Conservation (phyloP, 2,329 filamentous ascomycete species). For the Albifimbria verrucaria region DNA sequence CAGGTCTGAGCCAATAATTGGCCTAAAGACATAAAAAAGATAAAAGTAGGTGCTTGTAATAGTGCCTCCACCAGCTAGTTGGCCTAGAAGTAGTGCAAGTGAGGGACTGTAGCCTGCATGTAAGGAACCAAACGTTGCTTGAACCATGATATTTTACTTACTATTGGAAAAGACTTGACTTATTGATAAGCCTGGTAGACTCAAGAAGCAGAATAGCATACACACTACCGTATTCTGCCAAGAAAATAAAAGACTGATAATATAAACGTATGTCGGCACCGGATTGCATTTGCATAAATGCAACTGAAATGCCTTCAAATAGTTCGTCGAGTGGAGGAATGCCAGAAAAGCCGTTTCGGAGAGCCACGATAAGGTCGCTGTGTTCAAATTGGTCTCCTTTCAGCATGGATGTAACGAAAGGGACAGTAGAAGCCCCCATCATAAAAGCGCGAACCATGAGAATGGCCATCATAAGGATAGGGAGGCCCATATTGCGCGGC, state of each 20-base stretch:
- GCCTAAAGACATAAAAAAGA: constrained; percentile 14
- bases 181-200: constrained; percentile 14
- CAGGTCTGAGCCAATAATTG: constrained; percentile 10
- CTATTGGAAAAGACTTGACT: constrained; percentile 15
- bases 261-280: constrained; percentile 15
- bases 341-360: constrained; percentile 17
- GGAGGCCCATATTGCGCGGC: constrained; percentile 14
- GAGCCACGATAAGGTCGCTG: constrained; percentile 5
- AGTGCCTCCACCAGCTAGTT: constrained; percentile 18
- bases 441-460: constrained; percentile 17
- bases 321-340: constrained; percentile 16
- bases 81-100: constrained; percentile 14
- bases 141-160: too few species aligned
- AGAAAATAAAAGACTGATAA: constrained; percentile 24
- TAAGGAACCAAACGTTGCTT: too few species aligned
- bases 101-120: constrained; percentile 7
- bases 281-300: constrained; percentile 21
- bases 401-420: constrained; percentile 6
- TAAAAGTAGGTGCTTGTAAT: constrained; percentile 21
- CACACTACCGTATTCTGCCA: constrained; percentile 22
- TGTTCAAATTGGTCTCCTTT: constrained; percentile 5
- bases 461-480: constrained; percentile 14
- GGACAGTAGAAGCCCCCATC: constrained; percentile 15
- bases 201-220: constrained; percentile 23
- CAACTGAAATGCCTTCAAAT: constrained; percentile 13